A percentile compares a stretch with the other conserved stretches of the same genome.
phyloP scores from a whole-genome alignment of 164 flowering plant genomes.

The Chimonanthus praecox region DNA sequence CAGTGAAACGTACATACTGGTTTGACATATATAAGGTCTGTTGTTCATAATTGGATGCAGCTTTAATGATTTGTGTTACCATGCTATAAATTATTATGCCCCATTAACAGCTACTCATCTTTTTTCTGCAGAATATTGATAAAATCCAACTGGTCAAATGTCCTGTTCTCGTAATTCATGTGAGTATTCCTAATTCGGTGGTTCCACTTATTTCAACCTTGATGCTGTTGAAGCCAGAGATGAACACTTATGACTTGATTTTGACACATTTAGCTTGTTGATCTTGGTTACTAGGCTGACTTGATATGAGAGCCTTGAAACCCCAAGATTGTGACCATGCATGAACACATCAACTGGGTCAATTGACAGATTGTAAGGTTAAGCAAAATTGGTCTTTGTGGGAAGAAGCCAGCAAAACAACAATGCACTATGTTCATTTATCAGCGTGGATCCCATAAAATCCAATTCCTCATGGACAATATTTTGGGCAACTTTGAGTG shows the following conservation, averaged over 20 bases:
- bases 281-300: too few relatives aligned
- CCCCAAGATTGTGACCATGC: too few relatives aligned
- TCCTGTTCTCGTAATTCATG: conserved; percentile 87
- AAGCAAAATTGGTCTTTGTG: too few relatives aligned
- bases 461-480: too few relatives aligned
- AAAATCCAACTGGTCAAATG: conserved; percentile 45
- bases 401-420: too few relatives aligned
- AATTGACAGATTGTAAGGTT: too few relatives aligned
- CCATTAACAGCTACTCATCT: neutral
- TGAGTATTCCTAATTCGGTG: conserved; percentile 35
- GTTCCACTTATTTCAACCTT: neutral
- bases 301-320: too few relatives aligned
- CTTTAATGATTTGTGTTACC: neutral
- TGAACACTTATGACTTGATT: neutral
- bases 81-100: neutral
- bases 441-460: too few relatives aligned
- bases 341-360: too few relatives aligned
- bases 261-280: too few relatives aligned
- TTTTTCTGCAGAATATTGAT: conserved; percentile 59
- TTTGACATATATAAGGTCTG: conserved; percentile 86
- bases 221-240: neutral
- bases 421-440: too few relatives aligned
- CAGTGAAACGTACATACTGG: conserved; percentile 77
- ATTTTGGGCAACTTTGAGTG: too few relatives aligned
- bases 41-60: neutral